These are phyloP conservation scores for Botryococcus braunii DNA, from an alignment of 163 green algal genomes.

Conservation along the genomic window DNA sequence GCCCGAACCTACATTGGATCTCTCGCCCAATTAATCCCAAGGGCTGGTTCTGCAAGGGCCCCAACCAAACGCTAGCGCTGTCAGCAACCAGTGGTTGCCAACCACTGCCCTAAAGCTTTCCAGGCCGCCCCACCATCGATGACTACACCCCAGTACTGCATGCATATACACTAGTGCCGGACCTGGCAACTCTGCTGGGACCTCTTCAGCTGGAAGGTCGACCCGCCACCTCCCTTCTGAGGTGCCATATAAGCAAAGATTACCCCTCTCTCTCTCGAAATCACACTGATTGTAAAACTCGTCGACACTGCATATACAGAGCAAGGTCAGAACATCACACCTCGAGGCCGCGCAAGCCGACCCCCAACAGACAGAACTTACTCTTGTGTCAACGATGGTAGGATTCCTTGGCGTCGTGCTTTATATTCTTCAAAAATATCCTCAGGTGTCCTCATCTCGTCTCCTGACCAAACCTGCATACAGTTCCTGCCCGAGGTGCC, in stretches of 20 bases:
- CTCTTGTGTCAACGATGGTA: constrained; percentile 32
- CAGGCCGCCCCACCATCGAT: too few species aligned
- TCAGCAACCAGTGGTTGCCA: too few species aligned
- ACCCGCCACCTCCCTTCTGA: constrained; percentile 63
- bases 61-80: too few species aligned
- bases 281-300: constrained; percentile 68
- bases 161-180: too few species aligned
- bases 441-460: constrained; percentile 26
- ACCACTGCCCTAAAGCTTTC: too few species aligned
- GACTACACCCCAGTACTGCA: too few species aligned
- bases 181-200: constrained; percentile 93
- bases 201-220: constrained; percentile 54
- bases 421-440: constrained; percentile 36
- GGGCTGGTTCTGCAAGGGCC: too few species aligned
- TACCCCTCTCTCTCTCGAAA: constrained; percentile 83
- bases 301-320: too few species aligned
- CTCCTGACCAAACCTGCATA: neutral
- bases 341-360: too few species aligned
- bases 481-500: too few species aligned
- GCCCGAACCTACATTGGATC: constrained; percentile 42
- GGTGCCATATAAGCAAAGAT: constrained; percentile 92
- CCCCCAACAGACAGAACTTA: too few species aligned
- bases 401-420: constrained; percentile 23
- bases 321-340: too few species aligned
- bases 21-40: constrained; percentile 92